Evolutionary conservation across 2,329 filamentous ascomycete species (phyloP).

Genomic region (Fusarium circinatum): DNA sequence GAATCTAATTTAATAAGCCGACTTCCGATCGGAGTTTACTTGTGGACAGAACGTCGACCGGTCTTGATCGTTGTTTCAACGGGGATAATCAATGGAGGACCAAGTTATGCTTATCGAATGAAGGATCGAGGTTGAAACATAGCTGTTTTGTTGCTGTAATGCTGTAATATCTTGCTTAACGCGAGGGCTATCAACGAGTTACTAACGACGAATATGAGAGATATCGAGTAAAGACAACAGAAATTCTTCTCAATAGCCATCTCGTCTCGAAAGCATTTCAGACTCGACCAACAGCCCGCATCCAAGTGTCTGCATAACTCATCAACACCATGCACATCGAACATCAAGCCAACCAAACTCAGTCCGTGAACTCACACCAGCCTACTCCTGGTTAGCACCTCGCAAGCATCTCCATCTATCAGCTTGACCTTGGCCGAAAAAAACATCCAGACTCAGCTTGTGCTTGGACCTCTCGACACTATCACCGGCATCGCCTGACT

Average conservation of each 20-base stretch:
- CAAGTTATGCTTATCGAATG: neutral
- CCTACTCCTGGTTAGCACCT: constrained; percentile 16
- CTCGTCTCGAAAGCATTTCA: neutral
- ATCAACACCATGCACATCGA: neutral
- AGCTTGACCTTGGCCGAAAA: neutral
- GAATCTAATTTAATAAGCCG: neutral
- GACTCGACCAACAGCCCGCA: neutral
- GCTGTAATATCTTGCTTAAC: neutral
- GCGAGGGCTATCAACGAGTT: neutral
- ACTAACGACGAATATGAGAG: neutral
- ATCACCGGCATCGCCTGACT: constrained; percentile 8
- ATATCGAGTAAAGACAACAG: neutral
- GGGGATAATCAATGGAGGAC: neutral
- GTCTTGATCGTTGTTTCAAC: neutral
- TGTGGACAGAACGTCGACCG: neutral
- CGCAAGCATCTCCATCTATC: neutral
- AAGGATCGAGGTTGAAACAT: neutral
- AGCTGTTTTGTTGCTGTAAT: neutral
- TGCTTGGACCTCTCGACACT: constrained; percentile 18
- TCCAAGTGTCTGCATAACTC: neutral
- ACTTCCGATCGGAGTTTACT: neutral
- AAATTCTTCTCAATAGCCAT: neutral
- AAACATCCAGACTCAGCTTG: constrained; percentile 8
- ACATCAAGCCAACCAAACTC: neutral
- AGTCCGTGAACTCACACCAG: constrained; percentile 7